Evolutionary conservation across 371 early-diverging fungal genomes (phyloP).

Genomic region (Mortierella sp.): DNA sequence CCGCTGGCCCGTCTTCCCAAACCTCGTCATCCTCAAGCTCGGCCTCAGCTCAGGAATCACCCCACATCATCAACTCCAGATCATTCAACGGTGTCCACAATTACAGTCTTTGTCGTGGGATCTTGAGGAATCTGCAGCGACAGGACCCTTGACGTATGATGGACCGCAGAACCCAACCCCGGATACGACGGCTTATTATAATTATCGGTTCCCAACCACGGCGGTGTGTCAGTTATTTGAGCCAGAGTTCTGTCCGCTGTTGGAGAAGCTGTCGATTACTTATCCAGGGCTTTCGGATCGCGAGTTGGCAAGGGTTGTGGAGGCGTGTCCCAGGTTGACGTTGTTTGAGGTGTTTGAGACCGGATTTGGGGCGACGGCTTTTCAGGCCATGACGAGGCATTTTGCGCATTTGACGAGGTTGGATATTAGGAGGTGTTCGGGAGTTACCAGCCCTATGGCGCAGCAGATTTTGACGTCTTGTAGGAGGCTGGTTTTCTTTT

Average conservation of each 20-base stretch:
- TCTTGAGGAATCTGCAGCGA: background rate
- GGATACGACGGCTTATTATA: background rate
- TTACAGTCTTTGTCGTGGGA: constrained; percentile 11
- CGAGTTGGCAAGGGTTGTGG: constrained; percentile 4
- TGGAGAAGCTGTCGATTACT: constrained; percentile 12
- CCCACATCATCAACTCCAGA: background rate
- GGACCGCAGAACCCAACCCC: background rate
- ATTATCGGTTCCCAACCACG: background rate
- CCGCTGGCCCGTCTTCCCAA: constrained; percentile 15
- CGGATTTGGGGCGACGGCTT: constrained; percentile 2
- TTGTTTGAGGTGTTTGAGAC: constrained; percentile 12
- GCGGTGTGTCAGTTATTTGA: constrained; percentile 8
- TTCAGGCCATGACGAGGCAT: constrained; percentile 18
- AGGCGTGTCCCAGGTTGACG: constrained; percentile 11
- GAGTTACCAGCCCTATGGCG: constrained; percentile 14
- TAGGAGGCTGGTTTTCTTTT: background rate
- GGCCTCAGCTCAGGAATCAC: constrained; percentile 7
- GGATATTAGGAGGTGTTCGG: constrained; percentile 15
- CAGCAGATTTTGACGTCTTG: constrained; percentile 25
- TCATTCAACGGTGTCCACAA: constrained; percentile 15
- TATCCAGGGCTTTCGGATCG: background rate
- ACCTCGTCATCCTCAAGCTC: constrained; percentile 1
- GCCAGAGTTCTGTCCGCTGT: background rate
- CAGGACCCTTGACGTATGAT: background rate
- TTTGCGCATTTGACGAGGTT: constrained; percentile 14